A percentile compares a stretch with the other conserved stretches of the same genome.
Conservation (phyloP, 2,329 filamentous ascomycete genomes). For the Albophoma yamanashiensis region DNA sequence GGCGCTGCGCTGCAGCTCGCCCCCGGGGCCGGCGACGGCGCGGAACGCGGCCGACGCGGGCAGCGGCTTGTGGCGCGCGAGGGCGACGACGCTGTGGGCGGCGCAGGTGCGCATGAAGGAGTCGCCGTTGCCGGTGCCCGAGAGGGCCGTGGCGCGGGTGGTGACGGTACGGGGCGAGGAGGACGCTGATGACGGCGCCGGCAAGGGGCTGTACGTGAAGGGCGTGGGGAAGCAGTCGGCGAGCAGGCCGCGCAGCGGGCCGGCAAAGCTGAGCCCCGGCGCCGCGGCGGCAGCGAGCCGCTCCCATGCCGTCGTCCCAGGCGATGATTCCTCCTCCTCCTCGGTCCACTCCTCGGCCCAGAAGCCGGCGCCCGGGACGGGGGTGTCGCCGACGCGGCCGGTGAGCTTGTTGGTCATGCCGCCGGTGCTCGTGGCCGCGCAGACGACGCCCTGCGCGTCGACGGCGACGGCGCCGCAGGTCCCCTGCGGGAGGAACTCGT, state of each 20-base stretch:
- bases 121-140: conserved; percentile 81
- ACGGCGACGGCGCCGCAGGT: conserved; percentile 77
- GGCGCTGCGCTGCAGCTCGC: conserved; percentile 65
- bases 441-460: conserved; percentile 64
- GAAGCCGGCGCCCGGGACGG: conserved; percentile 72
- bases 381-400: conserved; percentile 78
- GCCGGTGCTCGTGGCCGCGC: conserved; percentile 57
- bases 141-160: conserved; percentile 45
- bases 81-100: conserved; percentile 59
- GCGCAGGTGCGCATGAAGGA: conserved; percentile 69
- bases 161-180: background rate
- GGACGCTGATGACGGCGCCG: background rate
- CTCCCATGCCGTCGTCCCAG: conserved; percentile 5
- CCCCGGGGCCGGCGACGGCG: conserved; percentile 57
- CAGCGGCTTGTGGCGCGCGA: conserved; percentile 51
- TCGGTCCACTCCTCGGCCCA: conserved; percentile 80
- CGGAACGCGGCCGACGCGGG: conserved; percentile 48
- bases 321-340: conserved; percentile 24
- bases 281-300: background rate
- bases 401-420: conserved; percentile 84
- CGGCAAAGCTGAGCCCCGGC: conserved; percentile 11
- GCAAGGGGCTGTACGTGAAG: conserved; percentile 24
- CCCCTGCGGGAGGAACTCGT: conserved; percentile 67
- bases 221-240: conserved; percentile 50
- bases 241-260: conserved; percentile 35